Conservation (phyloP, 106 monocot species). For the Agapanthus africanus region DNA sequence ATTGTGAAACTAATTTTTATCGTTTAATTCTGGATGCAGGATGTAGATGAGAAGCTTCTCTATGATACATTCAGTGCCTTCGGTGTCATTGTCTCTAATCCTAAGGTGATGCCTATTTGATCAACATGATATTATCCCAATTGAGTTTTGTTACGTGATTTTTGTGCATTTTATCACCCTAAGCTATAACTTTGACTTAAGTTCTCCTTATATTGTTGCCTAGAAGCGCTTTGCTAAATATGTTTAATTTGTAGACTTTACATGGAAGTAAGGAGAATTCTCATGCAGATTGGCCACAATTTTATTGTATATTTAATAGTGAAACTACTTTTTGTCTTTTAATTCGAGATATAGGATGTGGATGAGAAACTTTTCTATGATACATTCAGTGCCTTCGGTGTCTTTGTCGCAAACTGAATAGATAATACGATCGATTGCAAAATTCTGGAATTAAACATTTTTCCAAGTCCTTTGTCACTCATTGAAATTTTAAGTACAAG, state of each 20-base stretch:
- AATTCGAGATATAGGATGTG: conserved; percentile 46
- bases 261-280: neutral
- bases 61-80: conserved; percentile 98
- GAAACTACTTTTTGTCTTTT: conserved; percentile 1
- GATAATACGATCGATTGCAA: neutral
- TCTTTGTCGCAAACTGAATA: conserved; percentile 55
- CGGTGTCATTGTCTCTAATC: conserved; percentile 89
- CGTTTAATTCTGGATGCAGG: too few relatives aligned
- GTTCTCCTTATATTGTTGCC: neutral
- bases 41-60: conserved; percentile 94
- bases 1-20: too few relatives aligned
- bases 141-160: neutral
- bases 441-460: neutral
- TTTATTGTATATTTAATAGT: neutral
- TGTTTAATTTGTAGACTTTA: neutral
- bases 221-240: neutral
- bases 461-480: neutral
- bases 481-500: neutral
- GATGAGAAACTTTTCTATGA: conserved; percentile 97
- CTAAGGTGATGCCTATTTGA: conserved; percentile 73
- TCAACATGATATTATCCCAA: neutral
- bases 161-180: neutral
- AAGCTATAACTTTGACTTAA: neutral
- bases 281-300: neutral
- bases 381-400: conserved; percentile 96